Evolutionary conservation across 177 flowering plant genomes (phyloP), one percentile per base, ranked within the genome.

Genomic region (Vitis hybrid): DNA sequence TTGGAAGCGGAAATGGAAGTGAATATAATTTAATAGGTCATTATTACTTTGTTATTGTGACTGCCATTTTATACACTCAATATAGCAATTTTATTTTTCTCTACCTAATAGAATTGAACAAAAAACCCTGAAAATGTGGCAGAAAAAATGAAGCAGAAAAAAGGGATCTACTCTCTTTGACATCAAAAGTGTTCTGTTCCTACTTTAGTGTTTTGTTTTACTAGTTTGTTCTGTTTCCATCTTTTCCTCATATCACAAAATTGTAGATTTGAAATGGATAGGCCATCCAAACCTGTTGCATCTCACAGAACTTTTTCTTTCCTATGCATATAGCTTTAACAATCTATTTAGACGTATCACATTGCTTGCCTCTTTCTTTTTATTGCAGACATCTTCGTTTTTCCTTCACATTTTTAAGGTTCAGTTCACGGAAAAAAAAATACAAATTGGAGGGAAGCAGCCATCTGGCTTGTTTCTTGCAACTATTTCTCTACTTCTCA

Each of bases 381-480:
- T 64, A 55, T 68, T 81, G 93, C 98, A 95, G 99, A 93, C 98
- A 5, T 83, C 99, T 39, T 88, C 92, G 14, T 84, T 85, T 71
- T 89, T 78, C 73, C 94, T 95, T 71, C 89, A 93, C 74, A 86
- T 95, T 70, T 90, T 87, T 72, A 93, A 87, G 86, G 85, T 95
- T 61, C 90, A 93, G 70, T 77, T 85, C 66, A 81, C 91, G 0
- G 93, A 89, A 22, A 91, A 80, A 73, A 86, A 71, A 78, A 66
- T 95, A 77, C 87, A 85, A 65, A 67, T 86, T 65, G 99, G 98
- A 62, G 99, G 93, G 74, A 93, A 90, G 83, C 96, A 89, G 62
- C 86, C 95, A 22, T 85, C 90, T 81, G 89, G 86, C 3, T 73
- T 90, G 77, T 91, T 67, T 82, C 83, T 90, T 71, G 89, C 89